Evolutionary conservation across 129 eudicot species (phyloP).

Genomic region (Tagetes patula): DNA sequence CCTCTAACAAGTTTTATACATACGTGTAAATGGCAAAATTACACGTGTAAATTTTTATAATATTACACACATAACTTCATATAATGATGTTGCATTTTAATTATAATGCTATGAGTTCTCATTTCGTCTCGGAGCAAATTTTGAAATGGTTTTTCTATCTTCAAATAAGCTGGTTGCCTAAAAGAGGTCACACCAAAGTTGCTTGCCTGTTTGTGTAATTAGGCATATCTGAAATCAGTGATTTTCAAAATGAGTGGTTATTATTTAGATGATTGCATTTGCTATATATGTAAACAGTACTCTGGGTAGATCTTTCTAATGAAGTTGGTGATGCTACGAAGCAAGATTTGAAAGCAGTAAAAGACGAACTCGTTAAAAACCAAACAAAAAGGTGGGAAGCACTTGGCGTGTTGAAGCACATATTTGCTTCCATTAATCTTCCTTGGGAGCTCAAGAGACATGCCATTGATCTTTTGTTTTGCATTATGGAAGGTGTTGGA

Average conservation of each 20-base stretch:
- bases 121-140: not conserved
- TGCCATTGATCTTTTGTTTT: conserved; percentile 52
- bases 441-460: conserved; percentile 70
- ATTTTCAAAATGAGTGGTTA: conserved; percentile 9
- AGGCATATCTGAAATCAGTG: not conserved
- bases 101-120: no score
- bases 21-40: no score
- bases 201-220: not conserved
- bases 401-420: conserved; percentile 64
- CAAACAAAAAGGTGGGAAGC: conserved; percentile 85
- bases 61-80: no score
- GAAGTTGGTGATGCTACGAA: conserved; percentile 53
- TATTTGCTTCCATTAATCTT: conserved; percentile 54
- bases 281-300: conserved; percentile 47
- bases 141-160: not conserved
- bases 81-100: no score
- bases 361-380: conserved; percentile 47
- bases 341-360: conserved; percentile 53
- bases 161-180: not conserved
- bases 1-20: no score
- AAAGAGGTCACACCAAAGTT: not conserved
- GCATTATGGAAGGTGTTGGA: conserved; percentile 55
- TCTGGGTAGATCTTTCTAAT: conserved; percentile 63
- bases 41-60: no score
- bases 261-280: conserved; percentile 1